These are phyloP conservation scores for Argentina anserina DNA, from an alignment of 306 rosid genomes.

Conservation along the genomic window DNA sequence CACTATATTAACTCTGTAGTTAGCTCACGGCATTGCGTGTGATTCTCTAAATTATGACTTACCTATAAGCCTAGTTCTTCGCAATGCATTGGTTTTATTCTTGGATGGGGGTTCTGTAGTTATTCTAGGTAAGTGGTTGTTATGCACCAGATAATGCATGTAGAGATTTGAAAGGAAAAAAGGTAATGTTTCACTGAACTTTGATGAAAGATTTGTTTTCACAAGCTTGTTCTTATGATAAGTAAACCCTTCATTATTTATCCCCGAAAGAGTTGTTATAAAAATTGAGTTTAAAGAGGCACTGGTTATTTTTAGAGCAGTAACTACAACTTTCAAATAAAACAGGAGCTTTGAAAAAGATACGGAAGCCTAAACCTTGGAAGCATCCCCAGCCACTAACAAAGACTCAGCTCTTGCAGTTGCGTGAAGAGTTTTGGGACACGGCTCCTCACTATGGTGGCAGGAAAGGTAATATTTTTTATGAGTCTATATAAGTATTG, in stretches of 20 bases:
- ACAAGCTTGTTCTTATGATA: neutral
- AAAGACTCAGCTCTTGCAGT: constrained; percentile 73
- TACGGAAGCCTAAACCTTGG: constrained; percentile 97
- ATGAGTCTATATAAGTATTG: neutral
- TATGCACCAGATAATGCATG: neutral
- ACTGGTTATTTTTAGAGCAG: constrained; percentile 18
- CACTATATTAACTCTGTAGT: neutral
- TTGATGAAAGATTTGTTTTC: constrained; percentile 11
- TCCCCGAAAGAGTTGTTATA: constrained; percentile 3
- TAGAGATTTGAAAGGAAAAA: neutral
- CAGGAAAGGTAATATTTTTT: constrained; percentile 60
- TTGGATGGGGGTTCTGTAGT: no score
- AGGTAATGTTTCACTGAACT: constrained; percentile 1
- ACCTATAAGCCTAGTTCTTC: neutral
- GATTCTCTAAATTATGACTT: neutral
- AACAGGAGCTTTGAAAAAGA: constrained; percentile 67
- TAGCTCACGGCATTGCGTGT: neutral
- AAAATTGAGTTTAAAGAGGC: constrained; percentile 5
- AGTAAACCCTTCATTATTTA: neutral
- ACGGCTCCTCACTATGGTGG: constrained; percentile 99
- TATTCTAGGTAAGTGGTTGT: neutral
- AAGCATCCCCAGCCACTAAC: constrained; percentile 97
- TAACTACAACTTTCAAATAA: constrained; percentile 9
- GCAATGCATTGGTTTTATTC: no score
- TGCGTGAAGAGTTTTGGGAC: constrained; percentile 99